Percentiles rank a stretch among this genome's conserved stretches.
Evolutionary conservation across 805 yeast species (phyloP).

Genomic region (Lipomyces oligophaga): DNA sequence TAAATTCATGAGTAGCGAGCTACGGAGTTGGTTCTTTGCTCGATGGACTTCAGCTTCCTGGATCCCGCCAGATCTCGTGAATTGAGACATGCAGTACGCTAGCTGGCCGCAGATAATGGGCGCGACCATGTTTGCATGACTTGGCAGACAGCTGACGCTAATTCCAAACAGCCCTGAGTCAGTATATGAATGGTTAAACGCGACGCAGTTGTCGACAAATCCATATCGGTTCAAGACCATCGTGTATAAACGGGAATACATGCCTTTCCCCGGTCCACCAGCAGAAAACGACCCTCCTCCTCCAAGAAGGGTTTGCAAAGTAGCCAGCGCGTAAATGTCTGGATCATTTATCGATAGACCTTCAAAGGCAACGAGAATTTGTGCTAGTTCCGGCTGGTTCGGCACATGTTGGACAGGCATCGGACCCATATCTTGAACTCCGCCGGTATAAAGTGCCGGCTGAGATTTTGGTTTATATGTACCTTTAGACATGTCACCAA

Average conservation of each 20-base stretch:
- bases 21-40: conserved; percentile 87
- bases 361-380: conserved; percentile 82
- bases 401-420: conserved; percentile 26
- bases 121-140: conserved; percentile 78
- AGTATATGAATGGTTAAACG: conserved; percentile 84
- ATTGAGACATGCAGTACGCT: conserved; percentile 32
- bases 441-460: conserved; percentile 56
- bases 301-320: conserved; percentile 83
- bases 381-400: conserved; percentile 68
- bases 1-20: conserved; percentile 84
- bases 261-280: conserved; percentile 99
- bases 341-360: conserved; percentile 79
- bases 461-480: conserved; percentile 30
- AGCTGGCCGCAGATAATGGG: conserved; percentile 72
- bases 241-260: conserved; percentile 92
- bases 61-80: conserved; percentile 47
- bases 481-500: conserved; percentile 55
- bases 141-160: conserved; percentile 76
- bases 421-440: conserved; percentile 34
- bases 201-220: conserved; percentile 79
- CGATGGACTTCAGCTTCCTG: conserved; percentile 71
- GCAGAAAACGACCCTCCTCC: conserved; percentile 98
- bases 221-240: conserved; percentile 88
- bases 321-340: conserved; percentile 86
- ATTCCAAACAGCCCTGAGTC: conserved; percentile 92